Conservation (phyloP, 2,329 filamentous ascomycete species). For the Madurella fahalii region DNA sequence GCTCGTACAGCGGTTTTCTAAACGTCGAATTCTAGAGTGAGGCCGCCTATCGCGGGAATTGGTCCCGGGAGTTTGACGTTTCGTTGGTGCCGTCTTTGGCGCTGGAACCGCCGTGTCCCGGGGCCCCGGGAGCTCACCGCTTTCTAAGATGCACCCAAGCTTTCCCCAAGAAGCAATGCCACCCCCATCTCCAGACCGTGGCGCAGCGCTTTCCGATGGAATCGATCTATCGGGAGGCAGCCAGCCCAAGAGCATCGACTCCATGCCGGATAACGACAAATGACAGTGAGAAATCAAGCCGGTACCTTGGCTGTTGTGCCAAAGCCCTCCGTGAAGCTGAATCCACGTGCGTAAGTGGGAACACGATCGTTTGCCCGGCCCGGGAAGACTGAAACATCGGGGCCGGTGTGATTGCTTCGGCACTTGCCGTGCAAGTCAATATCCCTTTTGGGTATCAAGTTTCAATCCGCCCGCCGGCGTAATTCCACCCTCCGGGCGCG, state of each 20-base stretch:
- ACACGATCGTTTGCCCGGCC: not conserved
- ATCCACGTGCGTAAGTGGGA: not conserved
- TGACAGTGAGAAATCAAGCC: no score
- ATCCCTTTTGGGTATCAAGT: constrained; percentile 7
- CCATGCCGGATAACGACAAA: no score
- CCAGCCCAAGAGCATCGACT: no score
- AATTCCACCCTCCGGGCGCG: not conserved
- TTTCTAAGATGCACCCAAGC: not conserved
- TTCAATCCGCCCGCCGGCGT: not conserved
- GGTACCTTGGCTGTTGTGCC: no score
- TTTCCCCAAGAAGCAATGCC: no score
- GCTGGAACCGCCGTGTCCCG: no score
- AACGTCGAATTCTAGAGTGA: no score
- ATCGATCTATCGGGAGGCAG: no score
- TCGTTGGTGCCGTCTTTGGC: not conserved
- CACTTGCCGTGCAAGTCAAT: not conserved
- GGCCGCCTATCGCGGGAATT: no score
- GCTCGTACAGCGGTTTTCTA: no score
- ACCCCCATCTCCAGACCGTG: not conserved
- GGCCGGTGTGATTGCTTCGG: not conserved
- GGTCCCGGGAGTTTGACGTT: no score
- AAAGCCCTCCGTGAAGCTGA: no score
- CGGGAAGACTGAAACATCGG: not conserved
- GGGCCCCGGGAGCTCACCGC: constrained; percentile 7
- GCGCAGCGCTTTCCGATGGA: constrained; percentile 1